Conservation (phyloP, 1,284 basidiomycete genomes). For the Calocybe gambosa region DNA sequence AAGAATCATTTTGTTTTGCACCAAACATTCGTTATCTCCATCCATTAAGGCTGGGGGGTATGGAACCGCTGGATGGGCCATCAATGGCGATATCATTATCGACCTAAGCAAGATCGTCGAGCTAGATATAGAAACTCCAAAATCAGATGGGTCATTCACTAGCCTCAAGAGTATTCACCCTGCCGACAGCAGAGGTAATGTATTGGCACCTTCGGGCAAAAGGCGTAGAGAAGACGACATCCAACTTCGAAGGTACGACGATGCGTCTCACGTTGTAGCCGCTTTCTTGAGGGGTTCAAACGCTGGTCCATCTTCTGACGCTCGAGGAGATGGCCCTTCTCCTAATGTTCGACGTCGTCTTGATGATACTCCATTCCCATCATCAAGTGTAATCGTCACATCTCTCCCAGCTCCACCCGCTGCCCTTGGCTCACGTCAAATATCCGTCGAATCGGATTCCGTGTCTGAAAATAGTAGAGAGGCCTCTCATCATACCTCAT, state of each 20-base stretch:
- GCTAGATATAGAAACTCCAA: constrained; percentile 60
- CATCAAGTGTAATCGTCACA: not conserved
- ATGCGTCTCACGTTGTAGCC: constrained; percentile 48
- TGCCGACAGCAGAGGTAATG: constrained; percentile 51
- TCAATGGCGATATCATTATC: constrained; percentile 78
- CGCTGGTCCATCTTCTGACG: constrained; percentile 9
- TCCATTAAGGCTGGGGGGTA: constrained; percentile 88
- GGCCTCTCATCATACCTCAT: constrained; percentile 8
- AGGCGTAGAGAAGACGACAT: constrained; percentile 51
- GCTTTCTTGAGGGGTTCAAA: constrained; percentile 46
- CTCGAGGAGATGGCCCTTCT: constrained; percentile 27
- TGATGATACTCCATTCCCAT: constrained; percentile 18
- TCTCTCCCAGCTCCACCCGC: not conserved
- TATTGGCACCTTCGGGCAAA: constrained; percentile 30
- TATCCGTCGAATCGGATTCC: constrained; percentile 20
- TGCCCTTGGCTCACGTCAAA: constrained; percentile 11
- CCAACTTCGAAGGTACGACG: constrained; percentile 44
- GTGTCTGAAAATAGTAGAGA: constrained; percentile 14
- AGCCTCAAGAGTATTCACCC: constrained; percentile 48
- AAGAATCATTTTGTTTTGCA: constrained; percentile 68
- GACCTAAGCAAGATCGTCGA: constrained; percentile 68
- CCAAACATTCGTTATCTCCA: constrained; percentile 58
- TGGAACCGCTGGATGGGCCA: constrained; percentile 83
- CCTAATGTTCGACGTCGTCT: constrained; percentile 41
- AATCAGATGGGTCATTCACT: constrained; percentile 45